phyloP scores from a whole-genome alignment of 331 rosid species.

The Erythrophleum ivorense region DNA sequence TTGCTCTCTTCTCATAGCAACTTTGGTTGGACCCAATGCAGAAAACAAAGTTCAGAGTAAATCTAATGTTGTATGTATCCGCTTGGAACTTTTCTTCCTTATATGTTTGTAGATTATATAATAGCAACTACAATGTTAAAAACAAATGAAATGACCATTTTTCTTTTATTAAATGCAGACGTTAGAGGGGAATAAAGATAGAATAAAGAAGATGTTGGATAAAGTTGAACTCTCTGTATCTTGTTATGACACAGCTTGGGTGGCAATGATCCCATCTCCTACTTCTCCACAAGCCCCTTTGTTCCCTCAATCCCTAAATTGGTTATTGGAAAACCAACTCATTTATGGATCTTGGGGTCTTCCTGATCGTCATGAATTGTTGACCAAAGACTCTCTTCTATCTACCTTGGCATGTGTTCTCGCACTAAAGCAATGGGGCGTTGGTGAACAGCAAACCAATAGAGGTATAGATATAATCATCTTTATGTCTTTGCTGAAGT shows the following conservation, averaged over 20 bases:
- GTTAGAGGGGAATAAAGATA: background rate
- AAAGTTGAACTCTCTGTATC: background rate
- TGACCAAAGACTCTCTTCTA: background rate
- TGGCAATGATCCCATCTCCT: background rate
- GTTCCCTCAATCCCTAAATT: background rate
- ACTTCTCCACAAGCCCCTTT: background rate
- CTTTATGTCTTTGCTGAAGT: too few relatives aligned
- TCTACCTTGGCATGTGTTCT: background rate
- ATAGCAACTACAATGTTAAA: too few relatives aligned
- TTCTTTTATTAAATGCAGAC: background rate
- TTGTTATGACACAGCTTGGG: background rate
- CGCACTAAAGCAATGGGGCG: background rate
- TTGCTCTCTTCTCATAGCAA: background rate
- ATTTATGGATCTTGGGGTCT: background rate
- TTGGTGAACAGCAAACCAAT: background rate
- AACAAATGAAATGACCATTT: too few relatives aligned
- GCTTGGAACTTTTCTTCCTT: too few relatives aligned
- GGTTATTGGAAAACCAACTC: background rate
- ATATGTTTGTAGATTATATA: too few relatives aligned
- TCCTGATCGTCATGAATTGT: background rate
- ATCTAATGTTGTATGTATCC: background rate
- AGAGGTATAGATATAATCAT: background rate
- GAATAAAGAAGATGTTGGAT: background rate
- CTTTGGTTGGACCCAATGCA: background rate
- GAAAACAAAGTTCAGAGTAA: background rate